phyloP scores from a whole-genome alignment of 1,139 yeast genomes.

The Sugiyamaella novakii region DNA sequence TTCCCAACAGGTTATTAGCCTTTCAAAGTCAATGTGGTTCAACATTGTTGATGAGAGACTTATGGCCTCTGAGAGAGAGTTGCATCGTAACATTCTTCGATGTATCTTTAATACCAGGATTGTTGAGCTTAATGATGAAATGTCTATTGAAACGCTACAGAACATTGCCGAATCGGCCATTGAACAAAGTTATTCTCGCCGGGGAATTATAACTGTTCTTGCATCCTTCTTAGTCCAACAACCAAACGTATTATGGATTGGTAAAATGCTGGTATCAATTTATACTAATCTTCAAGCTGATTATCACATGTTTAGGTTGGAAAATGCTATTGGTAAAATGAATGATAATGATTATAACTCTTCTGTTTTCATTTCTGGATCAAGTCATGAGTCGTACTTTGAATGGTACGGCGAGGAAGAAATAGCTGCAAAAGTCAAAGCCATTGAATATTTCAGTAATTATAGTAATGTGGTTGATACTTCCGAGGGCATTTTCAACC shows the following conservation, averaged over 20 bases:
- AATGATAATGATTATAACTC: constrained; percentile 47
- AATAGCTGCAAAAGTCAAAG: constrained; percentile 53
- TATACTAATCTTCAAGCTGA: constrained; percentile 57
- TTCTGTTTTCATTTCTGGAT: constrained; percentile 22
- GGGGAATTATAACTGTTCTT: constrained; percentile 66
- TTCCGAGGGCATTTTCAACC: constrained; percentile 43
- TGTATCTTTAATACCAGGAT: constrained; percentile 46
- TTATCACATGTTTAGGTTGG: constrained; percentile 61
- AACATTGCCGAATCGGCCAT: constrained; percentile 40
- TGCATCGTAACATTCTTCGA: constrained; percentile 60
- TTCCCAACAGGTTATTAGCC: neutral
- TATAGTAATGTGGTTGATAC: constrained; percentile 41
- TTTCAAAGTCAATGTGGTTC: constrained; percentile 52
- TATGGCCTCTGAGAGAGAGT: constrained; percentile 62
- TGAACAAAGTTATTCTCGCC: constrained; percentile 57
- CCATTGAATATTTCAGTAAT: constrained; percentile 33
- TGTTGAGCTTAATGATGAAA: constrained; percentile 33
- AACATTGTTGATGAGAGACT: constrained; percentile 62
- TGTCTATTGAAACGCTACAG: constrained; percentile 28
- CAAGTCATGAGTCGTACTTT: constrained; percentile 46
- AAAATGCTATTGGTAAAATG: constrained; percentile 55
- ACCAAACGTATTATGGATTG: constrained; percentile 55
- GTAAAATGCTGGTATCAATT: constrained; percentile 52
- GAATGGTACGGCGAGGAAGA: constrained; percentile 64
- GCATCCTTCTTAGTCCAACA: constrained; percentile 49